A percentile compares a stretch with the other conserved stretches of the same genome.
phyloP scores from a whole-genome alignment of 306 rosid genomes.

The Prunus mongolica region DNA sequence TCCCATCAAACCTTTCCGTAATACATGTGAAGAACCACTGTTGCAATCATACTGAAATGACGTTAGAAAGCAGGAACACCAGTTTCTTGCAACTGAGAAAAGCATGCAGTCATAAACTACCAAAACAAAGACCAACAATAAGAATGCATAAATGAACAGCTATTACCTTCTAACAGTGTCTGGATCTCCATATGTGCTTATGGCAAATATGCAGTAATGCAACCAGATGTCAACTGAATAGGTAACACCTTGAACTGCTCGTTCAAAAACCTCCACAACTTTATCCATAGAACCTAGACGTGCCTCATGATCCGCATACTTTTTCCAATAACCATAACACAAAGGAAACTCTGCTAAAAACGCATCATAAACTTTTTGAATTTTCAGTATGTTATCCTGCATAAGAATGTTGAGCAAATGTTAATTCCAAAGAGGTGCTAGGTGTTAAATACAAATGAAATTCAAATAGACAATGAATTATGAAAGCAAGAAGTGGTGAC shows the following conservation, averaged over 20 bases:
- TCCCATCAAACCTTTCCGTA: slow-evolving; percentile 82
- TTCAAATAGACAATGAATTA: neutral
- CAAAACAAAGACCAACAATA: slow-evolving; percentile 24
- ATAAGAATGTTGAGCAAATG: slow-evolving; percentile 19
- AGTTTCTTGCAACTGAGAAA: slow-evolving; percentile 49
- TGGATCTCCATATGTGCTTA: slow-evolving; percentile 87
- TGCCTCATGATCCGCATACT: slow-evolving; percentile 98
- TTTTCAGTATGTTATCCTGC: slow-evolving; percentile 81
- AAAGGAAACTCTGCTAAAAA: slow-evolving; percentile 92
- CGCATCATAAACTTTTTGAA: slow-evolving; percentile 87
- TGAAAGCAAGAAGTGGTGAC: neutral
- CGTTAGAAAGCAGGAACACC: slow-evolving; percentile 67
- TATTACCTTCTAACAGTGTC: slow-evolving; percentile 94
- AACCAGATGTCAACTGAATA: slow-evolving; percentile 99
- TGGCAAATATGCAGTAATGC: slow-evolving; percentile 96
- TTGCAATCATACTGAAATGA: slow-evolving; percentile 71
- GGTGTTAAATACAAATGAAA: neutral
- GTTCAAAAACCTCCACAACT: slow-evolving; percentile 95
- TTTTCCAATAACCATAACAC: slow-evolving; percentile 99
- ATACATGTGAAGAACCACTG: slow-evolving; percentile 72
- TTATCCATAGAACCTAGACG: slow-evolving; percentile 77
- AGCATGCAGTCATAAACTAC: slow-evolving; percentile 39
- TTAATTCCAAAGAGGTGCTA: slow-evolving; percentile 11
- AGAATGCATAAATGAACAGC: slow-evolving; percentile 27
- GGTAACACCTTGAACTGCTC: slow-evolving; percentile 95